Evolutionary conservation across 1,284 basidiomycete genomes (phyloP), one percentile per base, ranked within the genome.

Genomic region (Rhodotorula mucilaginosa): DNA sequence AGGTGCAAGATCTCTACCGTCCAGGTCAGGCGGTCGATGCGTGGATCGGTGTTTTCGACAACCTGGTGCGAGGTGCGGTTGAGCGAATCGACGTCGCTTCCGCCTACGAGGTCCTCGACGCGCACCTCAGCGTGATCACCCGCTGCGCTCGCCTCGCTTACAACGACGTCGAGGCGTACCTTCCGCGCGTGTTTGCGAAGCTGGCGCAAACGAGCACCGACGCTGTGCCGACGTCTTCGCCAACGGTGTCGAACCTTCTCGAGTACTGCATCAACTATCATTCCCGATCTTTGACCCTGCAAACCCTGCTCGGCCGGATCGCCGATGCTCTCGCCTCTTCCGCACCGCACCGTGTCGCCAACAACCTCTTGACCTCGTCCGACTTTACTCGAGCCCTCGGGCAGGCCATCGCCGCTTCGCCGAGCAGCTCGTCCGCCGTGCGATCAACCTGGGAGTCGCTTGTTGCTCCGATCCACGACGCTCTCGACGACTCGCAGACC

Each of bases 251-350:
- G 2, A 8, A 46, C 48, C 68, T 75, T 67, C 71, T 75, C 26
- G 10, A 47, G 15, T 39, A 62, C n/a, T 69, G 73, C 61, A 57
- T 72, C 68, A 47, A 57, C 0, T 68, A 70, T 56, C 72, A 74
- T 49, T 67, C 74, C 2, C 67, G 70, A 10, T 74, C 74, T 10
- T 57, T 74, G 49, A 56, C 68, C 15, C 13, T 75, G 8, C 70
- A 70, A 3, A 51, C 65, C 5, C 56, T 74, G 51, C 68, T 75
- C 23, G 48, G 39, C 3, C 68, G 51, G 3, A 44, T 75, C 49
- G 57, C 69, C 10, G 49, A 69, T 19, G 74, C 71, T 5, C 66
- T 75, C 58, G 68, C 71, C 5, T n/a, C 34, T 0, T 65, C 63
- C 26, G 49, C 54, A 23, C 6, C 44, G 1, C 26, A 61, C 1